Evolutionary conservation across 345 rosid species (phyloP).

Genomic region (Arabis hirsuta): DNA sequence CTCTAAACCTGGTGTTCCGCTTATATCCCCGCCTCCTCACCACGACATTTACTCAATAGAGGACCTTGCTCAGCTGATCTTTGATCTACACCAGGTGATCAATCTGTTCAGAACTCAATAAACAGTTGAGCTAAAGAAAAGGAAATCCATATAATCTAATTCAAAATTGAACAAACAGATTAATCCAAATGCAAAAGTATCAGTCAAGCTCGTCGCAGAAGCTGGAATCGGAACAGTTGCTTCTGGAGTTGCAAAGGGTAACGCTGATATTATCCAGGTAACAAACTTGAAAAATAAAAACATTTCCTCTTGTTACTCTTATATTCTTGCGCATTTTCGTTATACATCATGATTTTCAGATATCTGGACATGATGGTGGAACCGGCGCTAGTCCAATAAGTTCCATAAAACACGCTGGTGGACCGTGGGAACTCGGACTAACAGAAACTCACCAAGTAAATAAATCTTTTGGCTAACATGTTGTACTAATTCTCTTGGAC

Average conservation of each 20-base stretch:
- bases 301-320: background rate
- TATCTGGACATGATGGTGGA: slow-evolving; percentile 99
- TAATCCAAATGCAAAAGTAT: slow-evolving; percentile 95
- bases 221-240: slow-evolving; percentile 99
- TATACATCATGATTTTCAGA: slow-evolving; percentile 49
- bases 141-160: background rate
- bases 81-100: slow-evolving; percentile 95
- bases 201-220: slow-evolving; percentile 97
- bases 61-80: slow-evolving; percentile 97
- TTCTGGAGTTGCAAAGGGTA: slow-evolving; percentile 99
- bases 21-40: slow-evolving; percentile 98
- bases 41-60: slow-evolving; percentile 98
- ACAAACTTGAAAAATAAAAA: background rate
- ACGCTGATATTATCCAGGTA: slow-evolving; percentile 98
- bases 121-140: slow-evolving; percentile 4
- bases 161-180: slow-evolving; percentile 56
- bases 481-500: slow-evolving; percentile 5
- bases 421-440: slow-evolving; percentile 99
- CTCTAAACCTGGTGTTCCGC: slow-evolving; percentile 99
- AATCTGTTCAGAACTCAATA: slow-evolving; percentile 20
- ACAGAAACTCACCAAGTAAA: slow-evolving; percentile 91
- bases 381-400: slow-evolving; percentile 99
- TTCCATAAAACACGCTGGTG: slow-evolving; percentile 99
- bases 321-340: background rate
- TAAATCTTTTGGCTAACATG: slow-evolving; percentile 36